Conservation (phyloP, 2,329 filamentous ascomycete genomes). For the Bimuria novae-zelandiae region DNA sequence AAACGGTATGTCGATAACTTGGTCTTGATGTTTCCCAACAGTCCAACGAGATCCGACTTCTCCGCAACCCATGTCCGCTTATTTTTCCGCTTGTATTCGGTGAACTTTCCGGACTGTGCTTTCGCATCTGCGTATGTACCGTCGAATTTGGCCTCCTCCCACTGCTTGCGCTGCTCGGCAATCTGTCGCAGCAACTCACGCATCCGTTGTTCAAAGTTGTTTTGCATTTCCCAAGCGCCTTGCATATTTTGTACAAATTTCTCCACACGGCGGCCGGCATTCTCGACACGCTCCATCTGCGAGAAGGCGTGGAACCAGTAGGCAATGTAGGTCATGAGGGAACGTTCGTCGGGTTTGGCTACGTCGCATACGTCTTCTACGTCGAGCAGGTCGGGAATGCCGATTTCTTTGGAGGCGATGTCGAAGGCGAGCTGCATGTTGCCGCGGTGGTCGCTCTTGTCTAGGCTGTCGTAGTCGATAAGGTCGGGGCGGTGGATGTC, state of each 20-base stretch:
- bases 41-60: constrained; percentile 90
- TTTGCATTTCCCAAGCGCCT: constrained; percentile 99
- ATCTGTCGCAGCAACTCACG: constrained; percentile 77
- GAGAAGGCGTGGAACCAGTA: constrained; percentile 99
- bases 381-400: constrained; percentile 92
- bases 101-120: constrained; percentile 78
- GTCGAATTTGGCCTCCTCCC: constrained; percentile 81
- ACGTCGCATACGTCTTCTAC: constrained; percentile 99
- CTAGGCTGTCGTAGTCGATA: constrained; percentile 93
- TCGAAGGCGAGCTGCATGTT: constrained; percentile 99
- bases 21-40: constrained; percentile 98
- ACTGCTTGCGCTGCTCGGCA: constrained; percentile 71
- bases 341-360: constrained; percentile 91
- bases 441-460: constrained; percentile 90
- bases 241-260: constrained; percentile 99
- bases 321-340: constrained; percentile 98
- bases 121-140: constrained; percentile 94
- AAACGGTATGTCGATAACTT: constrained; percentile 95
- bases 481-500: constrained; percentile 97
- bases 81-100: constrained; percentile 84
- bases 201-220: constrained; percentile 91
- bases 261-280: constrained; percentile 92
- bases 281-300: constrained; percentile 98
- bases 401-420: constrained; percentile 93
- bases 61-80: constrained; percentile 97